Percentiles rank a stretch among this genome's conserved stretches.
Evolutionary conservation across 1,139 yeast species (phyloP).

Genomic region (Suhomyces wounanorum): DNA sequence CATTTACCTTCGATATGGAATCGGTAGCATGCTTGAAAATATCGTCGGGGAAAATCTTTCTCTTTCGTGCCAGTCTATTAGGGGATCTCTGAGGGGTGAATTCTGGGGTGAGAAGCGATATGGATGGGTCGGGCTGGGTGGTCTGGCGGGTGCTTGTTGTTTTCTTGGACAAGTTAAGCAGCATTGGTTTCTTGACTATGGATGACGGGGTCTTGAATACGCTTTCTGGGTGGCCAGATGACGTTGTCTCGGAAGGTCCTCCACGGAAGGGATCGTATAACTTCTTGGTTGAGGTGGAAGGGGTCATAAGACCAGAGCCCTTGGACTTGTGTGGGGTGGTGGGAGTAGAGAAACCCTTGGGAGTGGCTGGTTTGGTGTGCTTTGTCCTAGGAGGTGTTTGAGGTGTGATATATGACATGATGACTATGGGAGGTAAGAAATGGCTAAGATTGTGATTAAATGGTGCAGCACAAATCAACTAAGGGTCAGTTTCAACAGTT

Average conservation of each 20-base stretch:
- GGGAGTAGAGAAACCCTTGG: slow-evolving; percentile 9
- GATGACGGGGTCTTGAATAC: slow-evolving; percentile 18
- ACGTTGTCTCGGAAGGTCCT: background rate
- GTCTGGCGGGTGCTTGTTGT: background rate
- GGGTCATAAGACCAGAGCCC: slow-evolving; percentile 13
- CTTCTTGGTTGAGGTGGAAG: slow-evolving; percentile 15
- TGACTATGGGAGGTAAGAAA: background rate
- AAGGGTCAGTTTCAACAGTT: too few relatives aligned
- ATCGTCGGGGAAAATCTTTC: slow-evolving; percentile 19
- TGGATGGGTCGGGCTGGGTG: background rate
- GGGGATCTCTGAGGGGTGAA: slow-evolving; percentile 36
- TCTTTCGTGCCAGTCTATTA: slow-evolving; percentile 14
- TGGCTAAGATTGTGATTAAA: too few relatives aligned
- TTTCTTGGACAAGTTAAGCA: slow-evolving; percentile 2
- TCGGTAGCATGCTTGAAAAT: slow-evolving; percentile 16
- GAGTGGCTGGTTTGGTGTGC: slow-evolving; percentile 5
- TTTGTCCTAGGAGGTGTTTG: slow-evolving; percentile 13
- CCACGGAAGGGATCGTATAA: slow-evolving; percentile 9
- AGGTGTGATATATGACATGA: slow-evolving; percentile 9
- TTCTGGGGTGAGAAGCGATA: slow-evolving; percentile 34
- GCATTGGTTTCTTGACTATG: slow-evolving; percentile 14
- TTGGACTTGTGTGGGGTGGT: slow-evolving; percentile 10
- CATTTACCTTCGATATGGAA: slow-evolving; percentile 11
- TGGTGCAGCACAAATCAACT: too few relatives aligned
- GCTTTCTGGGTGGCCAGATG: background rate